Evolutionary conservation across 129 eudicot species (phyloP).

Genomic region (Mikania micrantha): DNA sequence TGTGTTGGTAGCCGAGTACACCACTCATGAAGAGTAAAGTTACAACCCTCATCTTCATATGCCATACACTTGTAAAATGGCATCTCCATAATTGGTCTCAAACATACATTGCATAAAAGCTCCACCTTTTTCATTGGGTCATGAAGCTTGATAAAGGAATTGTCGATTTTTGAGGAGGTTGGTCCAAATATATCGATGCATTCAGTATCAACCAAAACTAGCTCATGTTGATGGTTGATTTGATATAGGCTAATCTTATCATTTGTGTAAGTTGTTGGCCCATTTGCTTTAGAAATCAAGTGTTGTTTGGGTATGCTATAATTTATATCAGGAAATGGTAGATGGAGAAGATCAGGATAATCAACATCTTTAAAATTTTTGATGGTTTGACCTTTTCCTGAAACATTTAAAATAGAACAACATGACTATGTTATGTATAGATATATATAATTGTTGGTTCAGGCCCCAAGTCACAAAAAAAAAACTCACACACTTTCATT

Average conservation of each 20-base stretch:
- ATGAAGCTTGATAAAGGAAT: neutral
- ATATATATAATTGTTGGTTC: no score
- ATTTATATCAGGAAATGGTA: neutral
- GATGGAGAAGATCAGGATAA: slow-evolving; percentile 3
- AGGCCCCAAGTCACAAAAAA: no score
- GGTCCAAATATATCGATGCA: neutral
- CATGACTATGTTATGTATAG: no score
- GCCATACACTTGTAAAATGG: slow-evolving; percentile 16
- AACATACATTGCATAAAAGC: slow-evolving; percentile 10
- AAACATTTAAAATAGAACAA: neutral
- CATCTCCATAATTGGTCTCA: neutral
- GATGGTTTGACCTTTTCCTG: neutral
- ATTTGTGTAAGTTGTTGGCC: neutral
- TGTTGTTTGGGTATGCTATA: neutral
- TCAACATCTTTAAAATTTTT: neutral
- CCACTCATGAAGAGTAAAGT: slow-evolving; percentile 15
- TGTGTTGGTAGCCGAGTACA: slow-evolving; percentile 6
- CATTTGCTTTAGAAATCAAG: neutral
- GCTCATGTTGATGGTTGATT: slow-evolving; percentile 8
- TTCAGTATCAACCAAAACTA: neutral
- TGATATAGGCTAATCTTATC: neutral
- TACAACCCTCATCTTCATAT: neutral
- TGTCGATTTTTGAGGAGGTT: neutral
- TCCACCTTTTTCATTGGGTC: slow-evolving; percentile 13
- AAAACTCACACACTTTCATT: no score